A percentile compares a stretch with the other conserved stretches of the same genome.
Evolutionary conservation across 179 eudicot species (phyloP).

Genomic region (Corrigiola litoralis): DNA sequence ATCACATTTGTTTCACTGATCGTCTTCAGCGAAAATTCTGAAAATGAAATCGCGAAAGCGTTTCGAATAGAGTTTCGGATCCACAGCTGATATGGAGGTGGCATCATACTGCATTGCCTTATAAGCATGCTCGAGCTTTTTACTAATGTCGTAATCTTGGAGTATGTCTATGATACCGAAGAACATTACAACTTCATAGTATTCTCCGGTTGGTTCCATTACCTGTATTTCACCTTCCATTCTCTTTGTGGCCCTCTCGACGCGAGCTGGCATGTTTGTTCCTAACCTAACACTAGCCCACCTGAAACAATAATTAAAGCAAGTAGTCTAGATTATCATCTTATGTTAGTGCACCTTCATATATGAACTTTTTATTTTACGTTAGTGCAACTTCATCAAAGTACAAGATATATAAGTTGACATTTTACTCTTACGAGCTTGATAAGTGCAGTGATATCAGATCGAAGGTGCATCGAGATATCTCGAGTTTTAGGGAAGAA

Average conservation of each 20-base stretch:
- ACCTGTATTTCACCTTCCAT: conserved; percentile 30
- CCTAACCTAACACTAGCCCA: conserved; percentile 49
- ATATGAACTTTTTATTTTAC: too few species aligned
- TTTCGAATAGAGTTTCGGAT: conserved; percentile 77
- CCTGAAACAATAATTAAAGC: conserved; percentile 15
- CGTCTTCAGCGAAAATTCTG: conserved; percentile 67
- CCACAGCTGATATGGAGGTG: conserved; percentile 85
- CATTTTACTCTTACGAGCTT: too few species aligned
- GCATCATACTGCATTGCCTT: conserved; percentile 91
- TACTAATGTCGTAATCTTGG: conserved; percentile 92
- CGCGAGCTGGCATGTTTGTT: conserved; percentile 43
- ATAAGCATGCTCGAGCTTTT: conserved; percentile 95
- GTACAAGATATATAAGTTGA: too few species aligned
- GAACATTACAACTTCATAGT: conserved; percentile 78
- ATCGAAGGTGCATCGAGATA: too few species aligned
- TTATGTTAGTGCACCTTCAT: too few species aligned
- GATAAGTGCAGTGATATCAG: too few species aligned
- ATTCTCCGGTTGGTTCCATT: conserved; percentile 72
- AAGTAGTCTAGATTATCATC: background rate
- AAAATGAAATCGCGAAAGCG: conserved; percentile 87
- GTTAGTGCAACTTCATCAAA: too few species aligned
- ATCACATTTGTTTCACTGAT: conserved; percentile 12
- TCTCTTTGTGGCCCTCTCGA: conserved; percentile 36
- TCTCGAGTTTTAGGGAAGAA: background rate
- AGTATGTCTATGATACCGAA: conserved; percentile 94